Evolutionary conservation across 2,329 filamentous ascomycete species (phyloP), one percentile per base, ranked within the genome.

Genomic region (Zasmidium cellare): DNA sequence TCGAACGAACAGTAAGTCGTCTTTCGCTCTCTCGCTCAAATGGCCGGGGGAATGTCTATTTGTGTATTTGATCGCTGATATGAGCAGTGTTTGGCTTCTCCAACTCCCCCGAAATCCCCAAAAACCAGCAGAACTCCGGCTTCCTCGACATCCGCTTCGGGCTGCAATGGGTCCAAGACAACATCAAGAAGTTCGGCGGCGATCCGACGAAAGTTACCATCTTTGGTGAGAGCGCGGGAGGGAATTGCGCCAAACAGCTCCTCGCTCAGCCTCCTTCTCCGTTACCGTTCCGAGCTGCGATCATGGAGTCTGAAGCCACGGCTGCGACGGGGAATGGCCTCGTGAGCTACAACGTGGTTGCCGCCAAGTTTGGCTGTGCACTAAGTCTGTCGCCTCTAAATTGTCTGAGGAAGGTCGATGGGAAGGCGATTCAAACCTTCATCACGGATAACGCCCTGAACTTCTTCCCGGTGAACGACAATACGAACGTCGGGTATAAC

Each of bases 151-250:
- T 73, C 51, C 63, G 70, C 6, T 61, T 69, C 20, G 71, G 65
- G 23, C 56, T 73, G 22, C 63, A 72, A 22, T 73, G 71, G 71
- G 69, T 72, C 2, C 76, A 78, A 59, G 74, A 79, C 20, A 87
- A 87, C 69, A 82, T 86, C 53, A 77, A 59, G 22, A 60, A 62
- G 2, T 72, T 74, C 49, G 71, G 69, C 25, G 70, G 86, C 1
- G 81, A 88, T 66, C 76, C 75, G 2, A 71, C 74, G 9, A 80
- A 83, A 55, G 78, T 65, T 12, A 65, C 63, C 1, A 41, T 65
- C 2, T 64, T 63, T 19, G 63, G 63, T 11, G 61, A 65, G 46
- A 58, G 53, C 3, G 64, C 64, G 16, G 64, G 64, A n/a, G 64
- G 57, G 18, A 55, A 56, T 23, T 55, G 46, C 22, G 45, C 59